A percentile compares a stretch with the other conserved stretches of the same genome.
Conservation (phyloP, 225 moss, liverwort and hornwort genomes). For the Pseudoscleropodium purum region DNA sequence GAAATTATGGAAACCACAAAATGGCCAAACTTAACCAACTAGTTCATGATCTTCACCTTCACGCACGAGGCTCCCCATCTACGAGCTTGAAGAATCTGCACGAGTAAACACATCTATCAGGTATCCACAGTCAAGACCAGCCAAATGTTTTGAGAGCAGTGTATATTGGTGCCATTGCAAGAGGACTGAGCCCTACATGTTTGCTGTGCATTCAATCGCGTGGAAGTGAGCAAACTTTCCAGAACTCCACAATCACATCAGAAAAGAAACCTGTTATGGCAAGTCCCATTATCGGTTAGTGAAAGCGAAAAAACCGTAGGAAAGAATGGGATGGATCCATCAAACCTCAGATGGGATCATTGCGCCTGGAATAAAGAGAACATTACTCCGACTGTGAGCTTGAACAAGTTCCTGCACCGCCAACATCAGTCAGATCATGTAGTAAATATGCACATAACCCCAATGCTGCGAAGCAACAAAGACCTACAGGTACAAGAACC, state of each 20-base stretch:
- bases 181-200: not conserved
- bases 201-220: not conserved
- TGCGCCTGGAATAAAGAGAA: slow-evolving; percentile 67
- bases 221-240: not conserved
- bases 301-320: not conserved
- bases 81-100: slow-evolving; percentile 64
- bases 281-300: not conserved
- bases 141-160: not conserved
- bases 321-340: not conserved
- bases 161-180: not conserved
- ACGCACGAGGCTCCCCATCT: slow-evolving; percentile 64
- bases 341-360: slow-evolving; percentile 78
- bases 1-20: not conserved
- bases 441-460: not conserved
- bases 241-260: not conserved
- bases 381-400: slow-evolving; percentile 34
- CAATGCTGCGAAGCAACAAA: not conserved
- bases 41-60: slow-evolving; percentile 39
- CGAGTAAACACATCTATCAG: not conserved
- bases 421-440: not conserved
- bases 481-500: not conserved
- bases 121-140: not conserved
- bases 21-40: not conserved
- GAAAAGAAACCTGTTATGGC: not conserved
- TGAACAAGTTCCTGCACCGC: slow-evolving; percentile 40